Percentiles rank a stretch among this genome's conserved stretches.
Evolutionary conservation across 306 rosid genomes (phyloP).

Genomic region (Urtica urens): DNA sequence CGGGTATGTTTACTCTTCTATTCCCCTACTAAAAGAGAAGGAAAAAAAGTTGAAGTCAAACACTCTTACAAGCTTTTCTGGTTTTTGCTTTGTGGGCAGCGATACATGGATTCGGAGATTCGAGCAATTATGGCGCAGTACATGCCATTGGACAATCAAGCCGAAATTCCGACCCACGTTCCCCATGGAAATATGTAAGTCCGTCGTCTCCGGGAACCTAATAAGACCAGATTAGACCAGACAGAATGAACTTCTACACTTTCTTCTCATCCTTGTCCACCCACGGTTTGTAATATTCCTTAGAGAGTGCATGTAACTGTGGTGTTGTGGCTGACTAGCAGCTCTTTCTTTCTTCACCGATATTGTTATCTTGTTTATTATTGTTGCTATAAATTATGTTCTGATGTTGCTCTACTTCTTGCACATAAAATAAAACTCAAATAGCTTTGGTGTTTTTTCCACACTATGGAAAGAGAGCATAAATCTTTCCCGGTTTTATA

Average conservation of each 20-base stretch:
- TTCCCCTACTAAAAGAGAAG: neutral
- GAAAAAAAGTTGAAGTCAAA: neutral
- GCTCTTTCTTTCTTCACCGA: no score
- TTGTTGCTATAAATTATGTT: no score
- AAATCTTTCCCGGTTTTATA: no score
- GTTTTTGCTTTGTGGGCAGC: constrained; percentile 30
- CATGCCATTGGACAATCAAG: constrained; percentile 93
- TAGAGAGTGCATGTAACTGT: neutral
- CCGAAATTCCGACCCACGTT: constrained; percentile 34
- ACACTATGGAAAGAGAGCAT: no score
- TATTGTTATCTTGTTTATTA: no score
- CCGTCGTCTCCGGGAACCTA: neutral
- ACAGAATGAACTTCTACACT: no score
- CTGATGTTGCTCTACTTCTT: no score
- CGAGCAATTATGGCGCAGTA: constrained; percentile 92
- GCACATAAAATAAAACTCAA: no score
- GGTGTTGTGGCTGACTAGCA: constrained; percentile 1
- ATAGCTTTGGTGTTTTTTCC: no score
- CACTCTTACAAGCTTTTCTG: no score
- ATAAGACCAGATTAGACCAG: neutral
- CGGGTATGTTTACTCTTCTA: constrained; percentile 41
- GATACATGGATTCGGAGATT: constrained; percentile 86
- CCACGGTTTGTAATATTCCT: neutral
- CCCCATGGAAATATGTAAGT: constrained; percentile 27
- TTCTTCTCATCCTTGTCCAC: neutral